Evolutionary conservation across 768 basidiomycete species (phyloP).

Genomic region (Podaxis pistillaris): DNA sequence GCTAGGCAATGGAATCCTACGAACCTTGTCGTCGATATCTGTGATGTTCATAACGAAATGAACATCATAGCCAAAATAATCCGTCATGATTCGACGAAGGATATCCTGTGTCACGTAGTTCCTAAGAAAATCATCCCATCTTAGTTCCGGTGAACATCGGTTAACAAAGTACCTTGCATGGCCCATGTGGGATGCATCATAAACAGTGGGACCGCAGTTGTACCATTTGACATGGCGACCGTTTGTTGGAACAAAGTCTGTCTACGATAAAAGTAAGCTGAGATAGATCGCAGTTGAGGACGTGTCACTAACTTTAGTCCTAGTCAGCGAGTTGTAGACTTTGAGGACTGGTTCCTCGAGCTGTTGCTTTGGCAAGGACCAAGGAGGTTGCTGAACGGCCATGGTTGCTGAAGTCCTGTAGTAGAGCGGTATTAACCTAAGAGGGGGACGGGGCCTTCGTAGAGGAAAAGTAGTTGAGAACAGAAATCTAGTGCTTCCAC

Average conservation of each 20-base stretch:
- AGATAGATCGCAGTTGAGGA: background rate
- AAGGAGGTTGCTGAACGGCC: conserved; percentile 61
- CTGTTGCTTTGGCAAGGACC: conserved; percentile 47
- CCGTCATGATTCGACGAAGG: conserved; percentile 82
- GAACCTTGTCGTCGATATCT: conserved; percentile 98
- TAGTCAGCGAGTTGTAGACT: conserved; percentile 92
- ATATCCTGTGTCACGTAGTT: conserved; percentile 98
- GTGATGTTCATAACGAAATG: conserved; percentile 99
- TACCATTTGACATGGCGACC: conserved; percentile 93
- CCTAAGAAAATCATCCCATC: conserved; percentile 37
- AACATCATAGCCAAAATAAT: conserved; percentile 97
- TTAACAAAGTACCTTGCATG: conserved; percentile 78
- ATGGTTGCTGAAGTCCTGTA: conserved; percentile 29
- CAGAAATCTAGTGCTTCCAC: conserved; percentile 16
- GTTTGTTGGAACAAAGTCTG: conserved; percentile 68
- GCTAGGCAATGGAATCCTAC: conserved; percentile 16
- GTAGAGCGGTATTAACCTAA: conserved; percentile 12
- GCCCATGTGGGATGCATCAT: conserved; percentile 98
- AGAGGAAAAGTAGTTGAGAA: conserved; percentile 5
- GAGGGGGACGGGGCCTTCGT: background rate
- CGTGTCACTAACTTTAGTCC: conserved; percentile 69
- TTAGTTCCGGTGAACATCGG: background rate
- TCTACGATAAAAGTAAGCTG: conserved; percentile 39
- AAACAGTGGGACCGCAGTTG: conserved; percentile 98
- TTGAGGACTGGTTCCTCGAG: conserved; percentile 64